Evolutionary conservation across 225 moss, liverwort and hornwort genomes (phyloP).

Genomic region (Sphagnum contortum): DNA sequence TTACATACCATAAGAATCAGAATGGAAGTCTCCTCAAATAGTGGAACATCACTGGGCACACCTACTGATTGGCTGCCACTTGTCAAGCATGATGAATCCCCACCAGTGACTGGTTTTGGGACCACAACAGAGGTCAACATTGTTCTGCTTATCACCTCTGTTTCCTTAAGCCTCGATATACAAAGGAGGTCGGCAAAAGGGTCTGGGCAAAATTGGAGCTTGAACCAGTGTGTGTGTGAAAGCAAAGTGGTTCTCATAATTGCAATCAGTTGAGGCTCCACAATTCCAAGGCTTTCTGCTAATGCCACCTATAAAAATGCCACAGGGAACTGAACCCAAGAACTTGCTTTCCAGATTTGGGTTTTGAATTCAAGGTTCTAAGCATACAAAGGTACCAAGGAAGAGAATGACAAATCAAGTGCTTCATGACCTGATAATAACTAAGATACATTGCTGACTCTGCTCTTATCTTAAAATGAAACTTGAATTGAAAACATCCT

Average conservation of each 20-base stretch:
- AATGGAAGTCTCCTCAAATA: conserved; percentile 61
- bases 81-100: conserved; percentile 25
- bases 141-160: conserved; percentile 16
- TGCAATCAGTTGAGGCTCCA: conserved; percentile 67
- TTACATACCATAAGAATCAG: conserved; percentile 50
- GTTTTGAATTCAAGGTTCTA: background rate
- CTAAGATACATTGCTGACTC: background rate
- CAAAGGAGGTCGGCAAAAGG: conserved; percentile 55
- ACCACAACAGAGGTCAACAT: conserved; percentile 18
- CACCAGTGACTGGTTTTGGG: too few species aligned
- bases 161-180: conserved; percentile 49
- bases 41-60: conserved; percentile 39
- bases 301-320: conserved; percentile 39
- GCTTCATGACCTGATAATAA: background rate
- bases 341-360: background rate
- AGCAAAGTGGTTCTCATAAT: conserved; percentile 46
- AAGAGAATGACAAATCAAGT: background rate
- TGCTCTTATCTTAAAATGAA: too few species aligned
- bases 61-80: conserved; percentile 36
- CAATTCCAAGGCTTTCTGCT: conserved; percentile 71
- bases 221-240: conserved; percentile 67
- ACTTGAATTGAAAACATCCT: too few species aligned
- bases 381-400: background rate
- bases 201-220: conserved; percentile 66
- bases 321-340: background rate